Base-by-base conservation (phyloP, 768 basidiomycete genomes). In the Epithele typhae region DNA sequence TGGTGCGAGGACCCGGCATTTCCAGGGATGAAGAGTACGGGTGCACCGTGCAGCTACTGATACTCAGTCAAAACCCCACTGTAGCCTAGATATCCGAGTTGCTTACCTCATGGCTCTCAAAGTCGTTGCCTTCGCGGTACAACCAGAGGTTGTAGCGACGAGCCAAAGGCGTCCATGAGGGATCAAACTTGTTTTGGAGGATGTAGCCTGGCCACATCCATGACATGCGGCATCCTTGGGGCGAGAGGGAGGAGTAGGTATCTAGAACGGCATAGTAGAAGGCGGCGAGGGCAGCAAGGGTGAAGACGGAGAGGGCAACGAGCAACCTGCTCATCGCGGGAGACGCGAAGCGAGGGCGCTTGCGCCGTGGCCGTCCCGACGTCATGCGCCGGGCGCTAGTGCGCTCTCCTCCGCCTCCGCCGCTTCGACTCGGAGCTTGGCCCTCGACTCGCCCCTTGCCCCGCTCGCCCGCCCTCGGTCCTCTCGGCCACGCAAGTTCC, bases 21-120 rank as follows among this genome's bases (percentile, higher is more conserved):
- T 7, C 96, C 96, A 2, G 96, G 96, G 35, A 98, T 86, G 69
- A 97, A 99, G 23, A 99, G 73, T 23, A 95, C 91, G n/a, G 96
- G 96, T 15, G 77, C 60, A 32, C 92, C 90, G 43, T 69, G 53
- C 23, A 59, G 46, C 65, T 66, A 48, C 33, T 57, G 45, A 45
- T 24, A 34, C 39, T 53, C 42, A 52, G 55, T 55, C 41, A 54
- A 51, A 22, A 46, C 46, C 43, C 35, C n/a, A n/a, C 25, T n/a
- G 15, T 27, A 34, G 12, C 54, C 18, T 25, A 35, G 49, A 46
- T n/a, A n/a, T 27, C 8, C 22, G 15, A 37, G 14, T 11, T n/a
- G 53, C 65, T 43, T 60, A 85, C 85, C 68, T 83, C 68, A 35
- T 68, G 68, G 18, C 70, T 59, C 56, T 97, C 92, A 84, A 90